Conservation (phyloP, 169 alveolate genomes). For the Plasmodium sp. region DNA sequence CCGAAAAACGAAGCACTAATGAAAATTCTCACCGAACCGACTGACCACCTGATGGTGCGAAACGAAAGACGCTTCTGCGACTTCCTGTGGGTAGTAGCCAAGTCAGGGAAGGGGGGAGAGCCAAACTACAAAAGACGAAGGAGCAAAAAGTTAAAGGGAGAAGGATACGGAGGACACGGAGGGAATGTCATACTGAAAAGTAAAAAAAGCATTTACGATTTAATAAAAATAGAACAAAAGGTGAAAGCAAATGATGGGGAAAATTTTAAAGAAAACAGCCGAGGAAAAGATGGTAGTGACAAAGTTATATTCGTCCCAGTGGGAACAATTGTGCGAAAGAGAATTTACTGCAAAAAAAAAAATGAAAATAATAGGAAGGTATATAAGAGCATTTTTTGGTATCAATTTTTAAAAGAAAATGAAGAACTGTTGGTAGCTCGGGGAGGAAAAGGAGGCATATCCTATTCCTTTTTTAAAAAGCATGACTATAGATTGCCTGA, state of each 20-base stretch:
- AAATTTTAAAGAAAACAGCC: conserved; percentile 82
- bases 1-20: conserved; percentile 39
- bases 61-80: conserved; percentile 84
- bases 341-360: conserved; percentile 75
- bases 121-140: conserved; percentile 80
- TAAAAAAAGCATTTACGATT: conserved; percentile 79
- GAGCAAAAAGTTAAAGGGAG: conserved; percentile 80
- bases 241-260: conserved; percentile 83
- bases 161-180: conserved; percentile 89
- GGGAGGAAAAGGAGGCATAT: conserved; percentile 88
- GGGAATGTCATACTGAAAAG: conserved; percentile 82
- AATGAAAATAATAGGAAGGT: conserved; percentile 72
- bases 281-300: conserved; percentile 83
- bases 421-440: conserved; percentile 82
- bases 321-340: conserved; percentile 83
- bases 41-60: conserved; percentile 72
- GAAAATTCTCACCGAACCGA: conserved; percentile 39
- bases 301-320: conserved; percentile 80
- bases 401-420: conserved; percentile 80
- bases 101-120: conserved; percentile 85
- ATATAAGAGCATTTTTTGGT: conserved; percentile 66
- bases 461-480: conserved; percentile 85
- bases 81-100: conserved; percentile 78
- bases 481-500: conserved; percentile 86
- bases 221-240: conserved; percentile 80